These are phyloP conservation scores for Thermothelomyces thermophilus DNA, from an alignment of 2,329 filamentous ascomycete species.

Conservation along the genomic window DNA sequence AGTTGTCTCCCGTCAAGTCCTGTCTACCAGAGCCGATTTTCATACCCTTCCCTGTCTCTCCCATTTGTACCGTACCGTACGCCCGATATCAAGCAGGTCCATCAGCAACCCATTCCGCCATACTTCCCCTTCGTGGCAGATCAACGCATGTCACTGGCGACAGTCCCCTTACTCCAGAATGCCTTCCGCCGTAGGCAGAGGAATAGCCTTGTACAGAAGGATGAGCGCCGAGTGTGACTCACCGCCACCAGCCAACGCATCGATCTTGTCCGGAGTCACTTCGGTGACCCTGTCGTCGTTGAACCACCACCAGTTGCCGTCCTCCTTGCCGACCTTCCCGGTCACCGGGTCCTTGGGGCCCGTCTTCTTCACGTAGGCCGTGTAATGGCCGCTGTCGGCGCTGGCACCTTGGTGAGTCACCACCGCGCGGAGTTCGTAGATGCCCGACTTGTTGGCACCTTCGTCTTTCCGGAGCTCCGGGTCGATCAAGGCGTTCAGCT, in stretches of 20 bases:
- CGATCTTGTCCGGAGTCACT: conserved; percentile 85
- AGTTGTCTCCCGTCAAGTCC: background rate
- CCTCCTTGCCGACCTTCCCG: conserved; percentile 71
- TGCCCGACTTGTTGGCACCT: conserved; percentile 83
- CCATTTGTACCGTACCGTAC: background rate
- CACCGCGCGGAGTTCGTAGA: conserved; percentile 90
- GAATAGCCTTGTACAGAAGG: conserved; percentile 68
- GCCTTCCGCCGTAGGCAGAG: conserved; percentile 54
- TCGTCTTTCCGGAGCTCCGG: conserved; percentile 68
- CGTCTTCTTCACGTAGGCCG: conserved; percentile 92
- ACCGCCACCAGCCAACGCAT: conserved; percentile 80
- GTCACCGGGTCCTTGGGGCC: conserved; percentile 64
- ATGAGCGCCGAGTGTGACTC: conserved; percentile 80
- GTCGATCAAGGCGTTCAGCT: conserved; percentile 72
- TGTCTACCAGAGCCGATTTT: conserved; percentile 2
- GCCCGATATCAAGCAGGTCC: background rate
- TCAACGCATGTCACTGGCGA: background rate
- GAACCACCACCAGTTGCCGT: conserved; percentile 99
- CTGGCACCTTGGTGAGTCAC: conserved; percentile 96
- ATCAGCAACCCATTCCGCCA: background rate
- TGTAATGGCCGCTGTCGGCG: conserved; percentile 97
- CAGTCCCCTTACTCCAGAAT: conserved; percentile 16
- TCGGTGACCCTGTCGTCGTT: conserved; percentile 97
- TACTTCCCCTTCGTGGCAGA: background rate
- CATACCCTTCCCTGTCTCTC: conserved; percentile 3